phyloP scores from a whole-genome alignment of 1,284 basidiomycete species.

The Malassezia globosa region DNA sequence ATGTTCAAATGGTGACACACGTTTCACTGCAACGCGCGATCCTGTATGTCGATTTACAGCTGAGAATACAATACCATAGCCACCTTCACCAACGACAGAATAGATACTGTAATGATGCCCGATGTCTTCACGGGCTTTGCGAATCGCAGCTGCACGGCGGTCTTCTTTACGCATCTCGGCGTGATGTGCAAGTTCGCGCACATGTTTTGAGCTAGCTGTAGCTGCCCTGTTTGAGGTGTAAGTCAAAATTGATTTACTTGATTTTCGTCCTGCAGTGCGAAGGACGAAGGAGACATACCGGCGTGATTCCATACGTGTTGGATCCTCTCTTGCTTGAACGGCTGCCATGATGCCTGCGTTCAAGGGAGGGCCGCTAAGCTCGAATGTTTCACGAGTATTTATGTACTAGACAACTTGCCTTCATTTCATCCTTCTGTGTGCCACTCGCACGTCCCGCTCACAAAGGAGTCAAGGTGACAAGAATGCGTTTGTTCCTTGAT shows the following conservation, averaged over 20 bases:
- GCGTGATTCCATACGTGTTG: not conserved
- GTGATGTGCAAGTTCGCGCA: conserved; percentile 11
- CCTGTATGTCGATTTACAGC: conserved; percentile 47
- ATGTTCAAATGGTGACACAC: conserved; percentile 17
- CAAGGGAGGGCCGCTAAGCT: no score
- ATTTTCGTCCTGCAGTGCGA: not conserved
- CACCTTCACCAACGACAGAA: conserved; percentile 50
- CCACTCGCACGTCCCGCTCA: not conserved
- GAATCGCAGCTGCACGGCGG: conserved; percentile 4
- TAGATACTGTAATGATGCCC: conserved; percentile 43
- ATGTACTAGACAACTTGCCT: no score
- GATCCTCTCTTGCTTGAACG: conserved; percentile 1
- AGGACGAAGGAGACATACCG: not conserved
- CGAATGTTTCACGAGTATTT: no score
- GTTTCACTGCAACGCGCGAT: conserved; percentile 26
- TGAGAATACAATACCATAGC: conserved; percentile 49
- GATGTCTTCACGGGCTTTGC: conserved; percentile 23
- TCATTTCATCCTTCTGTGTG: not conserved
- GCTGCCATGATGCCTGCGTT: not conserved
- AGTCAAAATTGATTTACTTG: no score
- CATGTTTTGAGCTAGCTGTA: no score
- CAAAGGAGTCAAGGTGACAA: conserved; percentile 6
- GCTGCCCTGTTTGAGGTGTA: no score
- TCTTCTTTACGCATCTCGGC: conserved; percentile 16
- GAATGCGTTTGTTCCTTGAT: not conserved